Evolutionary conservation across 2,329 filamentous ascomycete genomes (phyloP).

Genomic region (Phoma sp.): DNA sequence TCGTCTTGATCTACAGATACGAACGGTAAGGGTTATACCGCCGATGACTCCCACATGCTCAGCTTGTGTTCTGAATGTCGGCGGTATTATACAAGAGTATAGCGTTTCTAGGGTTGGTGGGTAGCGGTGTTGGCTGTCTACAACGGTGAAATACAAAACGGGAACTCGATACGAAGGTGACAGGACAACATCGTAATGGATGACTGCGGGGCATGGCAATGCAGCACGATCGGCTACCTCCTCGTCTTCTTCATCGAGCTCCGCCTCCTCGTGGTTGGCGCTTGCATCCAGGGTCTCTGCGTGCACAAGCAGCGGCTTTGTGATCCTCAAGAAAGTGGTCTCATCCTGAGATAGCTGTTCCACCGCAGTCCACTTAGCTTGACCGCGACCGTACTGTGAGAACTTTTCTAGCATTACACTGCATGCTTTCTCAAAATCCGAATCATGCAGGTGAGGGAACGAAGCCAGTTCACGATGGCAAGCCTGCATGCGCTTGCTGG

Average conservation of each 20-base stretch:
- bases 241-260: conserved; percentile 30
- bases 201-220: neutral
- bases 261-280: neutral
- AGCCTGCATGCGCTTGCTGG: neutral
- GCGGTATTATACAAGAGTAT: conserved; percentile 46
- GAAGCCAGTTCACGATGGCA: conserved; percentile 14
- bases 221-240: neutral
- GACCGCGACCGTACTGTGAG: conserved; percentile 16
- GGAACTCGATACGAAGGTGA: conserved; percentile 55
- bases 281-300: neutral
- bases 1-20: conserved; percentile 8
- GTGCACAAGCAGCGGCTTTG: conserved; percentile 17
- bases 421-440: conserved; percentile 41
- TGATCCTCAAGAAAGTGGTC: conserved; percentile 29
- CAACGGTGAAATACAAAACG: conserved; percentile 50
- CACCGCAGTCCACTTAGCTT: conserved; percentile 34
- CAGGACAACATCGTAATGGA: conserved; percentile 52
- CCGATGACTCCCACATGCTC: conserved; percentile 47
- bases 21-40: conserved; percentile 47
- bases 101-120: conserved; percentile 43
- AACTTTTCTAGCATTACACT: conserved; percentile 23
- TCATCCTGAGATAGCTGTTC: conserved; percentile 22
- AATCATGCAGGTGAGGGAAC: conserved; percentile 38
- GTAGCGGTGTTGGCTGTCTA: conserved; percentile 34
- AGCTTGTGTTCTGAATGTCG: conserved; percentile 39